Evolutionary conservation across 2,329 filamentous ascomycete genomes (phyloP).

Genomic region (Sporothrix euskadiensis): DNA sequence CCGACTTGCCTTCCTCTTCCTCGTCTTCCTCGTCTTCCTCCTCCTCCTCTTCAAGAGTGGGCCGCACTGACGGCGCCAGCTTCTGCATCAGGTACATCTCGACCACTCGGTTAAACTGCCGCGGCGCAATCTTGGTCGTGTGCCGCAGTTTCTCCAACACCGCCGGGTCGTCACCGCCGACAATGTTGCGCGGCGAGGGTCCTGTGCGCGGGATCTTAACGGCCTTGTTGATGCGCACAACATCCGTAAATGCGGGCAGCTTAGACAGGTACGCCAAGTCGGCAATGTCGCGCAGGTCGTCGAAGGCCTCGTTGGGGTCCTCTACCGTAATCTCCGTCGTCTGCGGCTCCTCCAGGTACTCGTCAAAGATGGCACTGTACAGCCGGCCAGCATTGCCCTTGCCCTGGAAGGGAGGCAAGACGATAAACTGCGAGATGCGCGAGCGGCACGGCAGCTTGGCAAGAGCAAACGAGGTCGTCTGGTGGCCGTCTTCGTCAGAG

Average conservation of each 20-base stretch:
- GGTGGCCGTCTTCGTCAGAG: conserved; percentile 24
- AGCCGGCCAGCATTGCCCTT: conserved; percentile 76
- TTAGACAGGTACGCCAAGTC: conserved; percentile 66
- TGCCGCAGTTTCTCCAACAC: conserved; percentile 58
- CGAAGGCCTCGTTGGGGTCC: conserved; percentile 86
- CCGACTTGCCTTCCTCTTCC: conserved; percentile 26
- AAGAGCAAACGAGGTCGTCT: conserved; percentile 43
- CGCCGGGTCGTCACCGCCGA: conserved; percentile 49
- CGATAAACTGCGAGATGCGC: conserved; percentile 89
- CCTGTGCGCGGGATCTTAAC: conserved; percentile 53
- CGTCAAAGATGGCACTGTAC: conserved; percentile 75
- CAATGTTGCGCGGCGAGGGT: conserved; percentile 52
- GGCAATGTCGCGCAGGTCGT: conserved; percentile 73
- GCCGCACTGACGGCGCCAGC: conserved; percentile 58
- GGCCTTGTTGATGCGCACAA: conserved; percentile 56
- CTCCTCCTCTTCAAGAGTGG: conserved; percentile 48
- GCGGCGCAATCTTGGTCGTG: conserved; percentile 68
- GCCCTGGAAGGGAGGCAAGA: conserved; percentile 83
- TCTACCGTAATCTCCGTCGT: conserved; percentile 88
- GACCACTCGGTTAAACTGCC: conserved; percentile 73
- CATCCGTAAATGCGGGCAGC: conserved; percentile 55
- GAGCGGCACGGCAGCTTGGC: conserved; percentile 71
- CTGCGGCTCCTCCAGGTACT: conserved; percentile 65
- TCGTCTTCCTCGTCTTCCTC: conserved; percentile 24
- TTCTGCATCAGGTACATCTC: conserved; percentile 73